Base-by-base conservation (phyloP, 1,284 basidiomycete species). In the Neonothopanus nambi region DNA sequence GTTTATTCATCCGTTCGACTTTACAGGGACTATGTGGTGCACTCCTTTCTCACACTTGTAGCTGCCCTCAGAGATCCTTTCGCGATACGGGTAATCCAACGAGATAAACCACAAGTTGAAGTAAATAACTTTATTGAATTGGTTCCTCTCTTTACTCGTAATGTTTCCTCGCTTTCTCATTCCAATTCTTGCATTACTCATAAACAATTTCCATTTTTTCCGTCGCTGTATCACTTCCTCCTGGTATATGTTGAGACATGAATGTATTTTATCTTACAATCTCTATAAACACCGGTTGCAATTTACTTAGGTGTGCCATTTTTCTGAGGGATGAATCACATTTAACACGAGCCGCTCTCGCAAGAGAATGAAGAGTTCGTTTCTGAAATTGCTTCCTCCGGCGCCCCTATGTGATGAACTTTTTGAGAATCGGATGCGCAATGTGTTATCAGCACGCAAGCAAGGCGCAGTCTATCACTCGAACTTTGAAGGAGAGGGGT, bases 1-100 rank as follows among this genome's bases (percentile, higher is more conserved):
- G 68, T 75, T 74, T 76, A 78, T 78, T 80, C 70, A 77, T 77
- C 63, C 59, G 59, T 68, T 68, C 63, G 61, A 68, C 66, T 69
- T 70, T 63, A 71, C 75, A 78, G 77, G 77, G 65, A 70, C 67
- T 61, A 62, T 41, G 47, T 24, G 13, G 43, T 47, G 35, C 37
- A 26, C 9, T 24, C 13, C 28, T 21, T 38, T 51, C 17, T 26
- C 43, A 45, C 43, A 24, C 17, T 45, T 15, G 28, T 45, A 45
- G 43, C 26, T 30, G 43, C 24, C 12, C 18, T 45, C 24, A 28
- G 26, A 30, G 9, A 15, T 8, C 7, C 41, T 43, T 45, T 45
- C 15, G n/a, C 15, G 23, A 43, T 43, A 24, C 21, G 41, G 41
- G 20, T 43, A 15, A 17, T 24, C 24, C 9, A 45, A 45, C 26